Evolutionary conservation across 2,329 filamentous ascomycete species (phyloP), one percentile per base, ranked within the genome.

Genomic region (Pyrenochaeta sp.): DNA sequence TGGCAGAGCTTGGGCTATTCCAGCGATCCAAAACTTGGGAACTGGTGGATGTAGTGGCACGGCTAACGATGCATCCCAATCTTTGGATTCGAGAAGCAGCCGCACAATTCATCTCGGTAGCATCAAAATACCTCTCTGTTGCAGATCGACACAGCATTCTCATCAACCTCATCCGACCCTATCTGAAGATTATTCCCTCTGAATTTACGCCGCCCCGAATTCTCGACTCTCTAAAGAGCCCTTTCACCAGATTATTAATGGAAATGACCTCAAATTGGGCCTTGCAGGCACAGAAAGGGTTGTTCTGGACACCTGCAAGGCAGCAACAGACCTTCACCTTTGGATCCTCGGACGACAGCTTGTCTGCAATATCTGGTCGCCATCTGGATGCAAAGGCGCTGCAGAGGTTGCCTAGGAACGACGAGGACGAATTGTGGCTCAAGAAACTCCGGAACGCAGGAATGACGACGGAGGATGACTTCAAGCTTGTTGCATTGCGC

Each of bases 391-490:
- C 75, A 35, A 81, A 80, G 58, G 77, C 83, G 7, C 72, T 94
- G 19, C 80, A 77, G 51, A 84, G 83, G 55, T 74, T 88, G 3
- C 74, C 81, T 1, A 92, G 85, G 63, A 96, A 92, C 55, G 91
- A 96, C 7, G 93, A 97, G 68, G 94, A 99, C 64, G 91, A 96
- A 51, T 84, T 91, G 56, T 97, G 94, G 92, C 76, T 99, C n/a
- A 79, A 82, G 10, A 88, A 90, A 53, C 74, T 99, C 34, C 84
- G 89, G 36, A 96, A 90, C 53, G 83, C 96, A 28, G 94, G 94
- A 0, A 84, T 99, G 76, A 77, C 80, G 1, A 65, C 79, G 1
- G 92, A 96, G 30, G 93, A 99, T 57, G 94, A 99, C 55, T 83
- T 88, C 64, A 97, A 99, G 69, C 75, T 99, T 2, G 76, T 97